Evolutionary conservation across 2,329 filamentous ascomycete species (phyloP), one percentile per base, ranked within the genome.

Genomic region (Nemania sp.): DNA sequence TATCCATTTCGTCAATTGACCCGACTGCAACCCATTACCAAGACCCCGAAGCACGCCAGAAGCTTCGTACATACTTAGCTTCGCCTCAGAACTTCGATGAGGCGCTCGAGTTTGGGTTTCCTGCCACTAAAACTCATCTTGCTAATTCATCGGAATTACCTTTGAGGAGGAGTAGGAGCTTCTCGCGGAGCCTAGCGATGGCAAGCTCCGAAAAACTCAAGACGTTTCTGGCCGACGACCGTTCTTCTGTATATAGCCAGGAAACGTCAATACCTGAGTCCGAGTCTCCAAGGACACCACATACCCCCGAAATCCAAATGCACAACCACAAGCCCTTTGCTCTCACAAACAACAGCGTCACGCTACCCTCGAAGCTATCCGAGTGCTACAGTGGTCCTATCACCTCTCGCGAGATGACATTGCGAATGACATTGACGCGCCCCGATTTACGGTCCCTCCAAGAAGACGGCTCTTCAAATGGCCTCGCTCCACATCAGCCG

Each of bases 61-160:
- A 95, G 72, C 77, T 97, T 17, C 86, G 91, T 11, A 85, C 90
- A 6, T 96, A 92, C 65, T 81, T 96, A 17, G 89, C 90, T 6
- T 96, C 91, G 1, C 89, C 92, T 1, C 90, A 96, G 62, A 96
- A 96, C 68, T 97, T 97, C 64, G 93, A 97, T 68, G 93, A 97
- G 72, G 91, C 90, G 1, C 83, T 97, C 47, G 90, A 96, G 68
- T 97, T 95, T 71, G 93, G 93, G 0, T 97, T 97, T 64, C 91
- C 91, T 0, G 84, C 86, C 0, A 77, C 77, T 30, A 80, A 84
- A 28, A 72, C 64, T 6, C 59, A 73, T 17, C 61, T 69, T 3
- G 63, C 72, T n/a, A 64, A 63, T 1, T 59, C 70, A 3, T 64
- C 70, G 19, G 67, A 69, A 7, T 71, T 73, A 12, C 60, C 46